Evolutionary conservation across 2,329 filamentous ascomycete species (phyloP), one percentile per base, ranked within the genome.

Genomic region (Dactylellina haptotyla): DNA sequence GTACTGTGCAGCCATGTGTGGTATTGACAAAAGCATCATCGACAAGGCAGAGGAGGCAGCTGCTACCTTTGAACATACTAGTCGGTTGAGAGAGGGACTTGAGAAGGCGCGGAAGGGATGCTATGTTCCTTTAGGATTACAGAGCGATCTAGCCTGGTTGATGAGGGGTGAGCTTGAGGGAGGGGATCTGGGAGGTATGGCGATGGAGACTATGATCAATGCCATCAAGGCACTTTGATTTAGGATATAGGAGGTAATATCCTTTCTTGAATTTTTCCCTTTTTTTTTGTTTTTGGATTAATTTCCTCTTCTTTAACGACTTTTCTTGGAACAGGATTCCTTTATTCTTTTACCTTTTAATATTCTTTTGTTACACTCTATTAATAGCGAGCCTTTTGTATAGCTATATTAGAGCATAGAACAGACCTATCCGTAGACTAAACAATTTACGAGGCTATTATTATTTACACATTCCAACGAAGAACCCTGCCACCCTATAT

Each of bases 1-100:
- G 95, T 95, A 99, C 81, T 99, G 95, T 80, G 95, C 95, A 0
- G 90, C 92, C 72, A 99, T 99, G 95, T 99, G 95, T 78, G 95
- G 95, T 0, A 98, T 99, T 75, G 88, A 92, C 0, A 84, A 84
- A 46, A 89, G 89, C 63, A 88, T 99, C 14, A 92, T 99, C 75
- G 89, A 93, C 79, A 84, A 90, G 20, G 95, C 95, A 0, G 95
- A 99, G 81, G 87, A 89, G 20, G 95, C 95, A 4, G 95, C 95
- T 1, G 88, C 85, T 77, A 91, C 93, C 78, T 98, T 95, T 93
- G 95, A 99, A 82, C 93, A 97, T 81, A 98, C 95, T 0, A 94
- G 91, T 77, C 85, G 92, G 18, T 84, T 98, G 75, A 95, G 93
- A 81, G 93, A 97, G 81, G 93, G 90, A 70, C 83, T 97, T 72